Evolutionary conservation across 495 filamentous ascomycete genomes (phyloP).

Genomic region (Penicillium cinerascens): DNA sequence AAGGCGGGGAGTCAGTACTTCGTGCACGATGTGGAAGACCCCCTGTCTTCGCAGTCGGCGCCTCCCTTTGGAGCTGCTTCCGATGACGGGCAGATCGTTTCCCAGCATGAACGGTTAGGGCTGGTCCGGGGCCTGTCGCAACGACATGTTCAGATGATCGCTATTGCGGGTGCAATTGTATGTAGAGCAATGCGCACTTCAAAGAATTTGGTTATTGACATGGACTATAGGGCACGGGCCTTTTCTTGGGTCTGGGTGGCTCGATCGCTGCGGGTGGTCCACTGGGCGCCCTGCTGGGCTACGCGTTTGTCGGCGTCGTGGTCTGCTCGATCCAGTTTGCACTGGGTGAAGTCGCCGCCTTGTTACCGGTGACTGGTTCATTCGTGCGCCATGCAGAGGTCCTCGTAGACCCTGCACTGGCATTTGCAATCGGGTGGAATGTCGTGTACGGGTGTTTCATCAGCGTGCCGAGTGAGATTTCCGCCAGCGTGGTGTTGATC

Average conservation of each 20-base stretch:
- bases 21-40: slow-evolving; percentile 22
- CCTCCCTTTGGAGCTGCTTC: slow-evolving; percentile 1
- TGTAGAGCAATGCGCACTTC: background rate
- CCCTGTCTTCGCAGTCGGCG: slow-evolving; percentile 1
- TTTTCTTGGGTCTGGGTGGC: slow-evolving; percentile 59
- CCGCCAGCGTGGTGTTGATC: slow-evolving; percentile 58
- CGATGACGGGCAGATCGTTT: slow-evolving; percentile 20
- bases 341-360: slow-evolving; percentile 41
- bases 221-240: slow-evolving; percentile 50
- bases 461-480: slow-evolving; percentile 60
- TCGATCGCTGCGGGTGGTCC: slow-evolving; percentile 59
- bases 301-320: slow-evolving; percentile 34
- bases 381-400: slow-evolving; percentile 51
- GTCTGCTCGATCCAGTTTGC: slow-evolving; percentile 42
- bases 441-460: slow-evolving; percentile 54
- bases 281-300: slow-evolving; percentile 55
- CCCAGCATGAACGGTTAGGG: slow-evolving; percentile 22
- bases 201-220: background rate
- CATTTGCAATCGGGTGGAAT: slow-evolving; percentile 61
- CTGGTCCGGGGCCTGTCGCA: slow-evolving; percentile 35
- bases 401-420: slow-evolving; percentile 53
- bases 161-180: slow-evolving; percentile 56
- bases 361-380: slow-evolving; percentile 42
- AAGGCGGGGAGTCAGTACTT: slow-evolving; percentile 5
- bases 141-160: slow-evolving; percentile 57